Conservation (phyloP, 257 asterid species). For the Asclepias syriaca region DNA sequence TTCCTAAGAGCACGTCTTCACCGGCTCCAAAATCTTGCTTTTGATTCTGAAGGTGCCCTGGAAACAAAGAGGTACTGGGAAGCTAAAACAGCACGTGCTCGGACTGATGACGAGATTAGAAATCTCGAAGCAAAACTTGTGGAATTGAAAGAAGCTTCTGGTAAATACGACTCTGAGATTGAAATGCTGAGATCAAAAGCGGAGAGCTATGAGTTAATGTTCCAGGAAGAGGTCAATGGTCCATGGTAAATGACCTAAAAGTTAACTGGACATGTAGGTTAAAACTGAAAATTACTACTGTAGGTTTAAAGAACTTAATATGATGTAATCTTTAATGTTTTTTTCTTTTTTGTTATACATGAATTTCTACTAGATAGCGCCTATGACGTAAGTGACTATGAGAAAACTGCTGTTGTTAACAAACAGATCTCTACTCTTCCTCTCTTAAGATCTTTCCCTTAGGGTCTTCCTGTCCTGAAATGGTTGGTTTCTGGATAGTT, state of each 20-base stretch:
- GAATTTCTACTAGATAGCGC: neutral
- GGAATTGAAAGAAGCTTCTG: constrained; percentile 20
- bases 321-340: neutral
- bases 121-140: constrained; percentile 26
- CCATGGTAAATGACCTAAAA: constrained; percentile 20
- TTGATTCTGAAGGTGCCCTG: constrained; percentile 22
- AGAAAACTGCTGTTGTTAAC: neutral
- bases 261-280: neutral
- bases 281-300: neutral
- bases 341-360: neutral
- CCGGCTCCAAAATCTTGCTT: constrained; percentile 25
- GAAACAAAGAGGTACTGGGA: constrained; percentile 31
- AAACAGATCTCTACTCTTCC: neutral
- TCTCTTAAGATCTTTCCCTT: no score
- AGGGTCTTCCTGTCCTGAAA: neutral
- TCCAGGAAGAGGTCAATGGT: constrained; percentile 32
- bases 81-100: constrained; percentile 15
- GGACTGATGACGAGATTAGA: constrained; percentile 21
- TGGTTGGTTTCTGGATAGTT: neutral
- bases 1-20: constrained; percentile 24
- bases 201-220: constrained; percentile 27
- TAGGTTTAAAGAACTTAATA: neutral
- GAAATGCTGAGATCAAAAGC: constrained; percentile 24
- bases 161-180: constrained; percentile 21
- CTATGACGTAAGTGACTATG: neutral